phyloP scores from a whole-genome alignment of 768 basidiomycete genomes.

The Hysterangium stoloniferum region DNA sequence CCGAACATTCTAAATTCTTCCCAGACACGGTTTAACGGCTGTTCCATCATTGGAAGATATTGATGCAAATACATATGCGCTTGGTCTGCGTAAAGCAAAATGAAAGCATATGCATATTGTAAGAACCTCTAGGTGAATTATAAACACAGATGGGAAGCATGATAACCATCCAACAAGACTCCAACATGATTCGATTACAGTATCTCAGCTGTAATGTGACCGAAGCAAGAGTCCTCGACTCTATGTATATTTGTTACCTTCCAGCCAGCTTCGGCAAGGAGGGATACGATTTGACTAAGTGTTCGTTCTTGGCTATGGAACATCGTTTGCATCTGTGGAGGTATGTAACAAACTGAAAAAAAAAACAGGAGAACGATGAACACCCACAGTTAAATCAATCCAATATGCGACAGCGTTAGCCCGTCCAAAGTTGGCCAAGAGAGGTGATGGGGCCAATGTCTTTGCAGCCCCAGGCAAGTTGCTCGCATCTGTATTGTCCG shows the following conservation, averaged over 20 bases:
- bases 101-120: too few relatives aligned
- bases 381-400: conserved; percentile 57
- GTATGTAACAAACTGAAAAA: not conserved
- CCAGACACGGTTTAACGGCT: too few relatives aligned
- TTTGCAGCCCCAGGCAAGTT: not conserved
- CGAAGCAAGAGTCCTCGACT: conserved; percentile 59
- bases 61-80: too few relatives aligned
- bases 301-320: conserved; percentile 69
- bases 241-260: conserved; percentile 47
- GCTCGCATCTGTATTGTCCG: not conserved
- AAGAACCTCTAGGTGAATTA: too few relatives aligned
- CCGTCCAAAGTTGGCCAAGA: conserved; percentile 69
- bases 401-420: conserved; percentile 63
- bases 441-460: conserved; percentile 48
- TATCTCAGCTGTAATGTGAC: conserved; percentile 61
- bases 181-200: too few relatives aligned
- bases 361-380: not conserved
- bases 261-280: conserved; percentile 55
- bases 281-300: conserved; percentile 48
- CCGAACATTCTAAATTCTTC: too few relatives aligned
- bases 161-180: too few relatives aligned
- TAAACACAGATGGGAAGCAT: too few relatives aligned
- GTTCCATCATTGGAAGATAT: too few relatives aligned
- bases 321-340: conserved; percentile 52
- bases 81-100: too few relatives aligned